These are phyloP conservation scores for Moricandia arvensis DNA, from an alignment of 345 rosid species.

Conservation along the genomic window DNA sequence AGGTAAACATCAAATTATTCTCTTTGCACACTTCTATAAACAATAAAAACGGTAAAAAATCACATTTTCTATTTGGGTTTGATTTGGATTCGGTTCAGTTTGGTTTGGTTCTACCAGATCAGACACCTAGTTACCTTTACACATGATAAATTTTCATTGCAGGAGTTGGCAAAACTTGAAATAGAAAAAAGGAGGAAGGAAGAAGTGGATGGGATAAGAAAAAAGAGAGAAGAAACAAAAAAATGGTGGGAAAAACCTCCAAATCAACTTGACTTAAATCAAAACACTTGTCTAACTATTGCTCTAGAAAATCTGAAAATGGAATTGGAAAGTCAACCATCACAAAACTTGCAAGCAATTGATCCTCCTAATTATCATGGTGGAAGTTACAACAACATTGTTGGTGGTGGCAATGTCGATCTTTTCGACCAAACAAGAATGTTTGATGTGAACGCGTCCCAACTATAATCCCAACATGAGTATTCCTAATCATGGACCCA, in stretches of 20 bases:
- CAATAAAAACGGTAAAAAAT: too few species aligned
- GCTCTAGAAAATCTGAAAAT: constrained; percentile 40
- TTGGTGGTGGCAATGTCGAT: neutral
- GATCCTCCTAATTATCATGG: neutral
- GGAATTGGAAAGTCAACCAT: constrained; percentile 31
- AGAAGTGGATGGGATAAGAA: constrained; percentile 33
- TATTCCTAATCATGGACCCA: neutral
- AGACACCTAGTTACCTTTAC: neutral
- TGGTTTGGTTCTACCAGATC: neutral
- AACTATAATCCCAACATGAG: neutral
- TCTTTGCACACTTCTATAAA: too few species aligned
- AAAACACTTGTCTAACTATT: constrained; percentile 37
- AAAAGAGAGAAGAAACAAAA: constrained; percentile 8
- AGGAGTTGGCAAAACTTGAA: constrained; percentile 35
- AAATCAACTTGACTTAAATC: constrained; percentile 32
- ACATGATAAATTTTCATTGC: neutral
- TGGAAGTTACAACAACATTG: neutral
- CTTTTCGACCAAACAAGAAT: neutral
- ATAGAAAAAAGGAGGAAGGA: constrained; percentile 40
- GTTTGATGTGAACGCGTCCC: neutral
- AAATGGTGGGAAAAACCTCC: constrained; percentile 57
- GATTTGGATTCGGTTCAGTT: neutral
- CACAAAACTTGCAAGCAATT: neutral
- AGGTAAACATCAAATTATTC: constrained; percentile 5
- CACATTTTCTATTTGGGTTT: too few species aligned